A percentile compares a stretch with the other conserved stretches of the same genome.
Evolutionary conservation across 2,329 filamentous ascomycete genomes (phyloP).

Genomic region (Fusarium sambucinum): DNA sequence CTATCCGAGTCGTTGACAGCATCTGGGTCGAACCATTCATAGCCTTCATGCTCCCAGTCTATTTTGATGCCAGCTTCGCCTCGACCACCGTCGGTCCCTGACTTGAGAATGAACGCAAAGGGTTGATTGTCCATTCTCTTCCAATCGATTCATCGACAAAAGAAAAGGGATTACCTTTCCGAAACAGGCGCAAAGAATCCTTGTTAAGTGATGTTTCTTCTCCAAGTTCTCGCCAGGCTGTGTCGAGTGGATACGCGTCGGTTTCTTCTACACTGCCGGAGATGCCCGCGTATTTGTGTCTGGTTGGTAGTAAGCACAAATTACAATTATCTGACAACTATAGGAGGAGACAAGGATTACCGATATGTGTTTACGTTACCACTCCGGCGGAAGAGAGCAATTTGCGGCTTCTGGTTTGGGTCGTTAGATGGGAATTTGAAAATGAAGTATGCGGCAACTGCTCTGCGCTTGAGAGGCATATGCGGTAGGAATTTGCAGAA

Average conservation of each 20-base stretch:
- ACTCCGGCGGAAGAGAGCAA: constrained; percentile 73
- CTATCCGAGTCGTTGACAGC: constrained; percentile 59
- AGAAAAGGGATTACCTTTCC: constrained; percentile 68
- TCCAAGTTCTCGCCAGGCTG: constrained; percentile 71
- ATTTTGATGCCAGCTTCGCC: constrained; percentile 63
- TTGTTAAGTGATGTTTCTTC: constrained; percentile 71
- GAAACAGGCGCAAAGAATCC: constrained; percentile 62
- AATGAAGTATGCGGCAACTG: constrained; percentile 65
- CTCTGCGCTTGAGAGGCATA: constrained; percentile 48
- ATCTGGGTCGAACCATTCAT: constrained; percentile 68
- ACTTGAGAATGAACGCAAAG: constrained; percentile 67
- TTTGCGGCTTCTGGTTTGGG: constrained; percentile 56
- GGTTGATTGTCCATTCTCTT: constrained; percentile 72
- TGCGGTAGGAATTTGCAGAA: constrained; percentile 17
- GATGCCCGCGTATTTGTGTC: constrained; percentile 70
- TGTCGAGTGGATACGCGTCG: constrained; percentile 65
- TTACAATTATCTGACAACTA: neutral
- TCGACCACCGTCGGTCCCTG: constrained; percentile 43
- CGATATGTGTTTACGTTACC: constrained; percentile 69
- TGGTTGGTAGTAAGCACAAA: constrained; percentile 38
- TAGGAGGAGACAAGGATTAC: constrained; percentile 53
- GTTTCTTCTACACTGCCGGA: constrained; percentile 69
- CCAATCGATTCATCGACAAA: constrained; percentile 66
- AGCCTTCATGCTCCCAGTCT: constrained; percentile 73
- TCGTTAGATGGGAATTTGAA: constrained; percentile 58